These are phyloP conservation scores for Curvularia sp. DNA, from an alignment of 2,329 filamentous ascomycete species.

Conservation along the genomic window DNA sequence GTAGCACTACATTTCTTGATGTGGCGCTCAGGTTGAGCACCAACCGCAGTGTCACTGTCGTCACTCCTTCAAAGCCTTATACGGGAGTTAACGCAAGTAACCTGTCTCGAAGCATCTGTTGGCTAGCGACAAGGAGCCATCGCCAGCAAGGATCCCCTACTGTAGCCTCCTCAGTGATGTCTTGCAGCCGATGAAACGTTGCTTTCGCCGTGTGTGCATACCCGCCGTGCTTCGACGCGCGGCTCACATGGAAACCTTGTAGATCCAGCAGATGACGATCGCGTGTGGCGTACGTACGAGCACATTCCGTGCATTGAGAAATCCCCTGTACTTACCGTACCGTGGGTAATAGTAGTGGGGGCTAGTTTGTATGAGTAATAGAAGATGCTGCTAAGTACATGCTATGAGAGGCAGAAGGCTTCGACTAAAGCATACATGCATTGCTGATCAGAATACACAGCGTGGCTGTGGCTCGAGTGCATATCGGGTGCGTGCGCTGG, in stretches of 20 bases:
- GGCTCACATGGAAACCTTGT: neutral
- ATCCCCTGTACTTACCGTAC: neutral
- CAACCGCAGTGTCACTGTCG: neutral
- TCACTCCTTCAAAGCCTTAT: neutral
- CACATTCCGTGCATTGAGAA: neutral
- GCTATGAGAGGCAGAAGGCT: neutral
- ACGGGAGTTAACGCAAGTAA: neutral
- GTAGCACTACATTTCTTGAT: neutral
- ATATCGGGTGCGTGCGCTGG: neutral
- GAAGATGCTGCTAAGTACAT: neutral
- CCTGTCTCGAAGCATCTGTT: neutral
- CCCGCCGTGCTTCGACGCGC: neutral
- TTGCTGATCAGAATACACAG: neutral
- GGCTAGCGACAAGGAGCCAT: neutral
- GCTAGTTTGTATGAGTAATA: neutral
- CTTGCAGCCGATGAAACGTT: neutral
- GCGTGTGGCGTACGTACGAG: slow-evolving; percentile 1
- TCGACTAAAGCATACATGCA: neutral
- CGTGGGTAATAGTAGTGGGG: neutral
- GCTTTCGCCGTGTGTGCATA: neutral
- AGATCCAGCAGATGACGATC: neutral
- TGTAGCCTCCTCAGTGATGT: neutral
- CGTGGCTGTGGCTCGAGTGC: neutral
- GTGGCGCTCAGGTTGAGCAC: neutral
- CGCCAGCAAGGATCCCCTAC: neutral